These are phyloP conservation scores for Globisporangium solare DNA, from an alignment of 352 stramenopile genomes.

Conservation along the genomic window DNA sequence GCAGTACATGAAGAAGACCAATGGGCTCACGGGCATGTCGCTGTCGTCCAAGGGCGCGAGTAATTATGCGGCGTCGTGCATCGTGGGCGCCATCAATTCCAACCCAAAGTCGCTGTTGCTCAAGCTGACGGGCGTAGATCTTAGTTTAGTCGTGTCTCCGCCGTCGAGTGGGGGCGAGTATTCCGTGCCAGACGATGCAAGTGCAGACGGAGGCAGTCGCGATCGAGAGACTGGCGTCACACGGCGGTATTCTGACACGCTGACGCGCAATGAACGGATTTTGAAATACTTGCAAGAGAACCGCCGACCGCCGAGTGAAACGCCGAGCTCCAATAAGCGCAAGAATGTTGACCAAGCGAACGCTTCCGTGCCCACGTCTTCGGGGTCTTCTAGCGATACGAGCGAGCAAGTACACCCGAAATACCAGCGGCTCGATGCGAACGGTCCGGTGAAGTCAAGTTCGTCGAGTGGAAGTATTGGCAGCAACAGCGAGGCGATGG, in stretches of 20 bases:
- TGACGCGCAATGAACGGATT: conserved; percentile 53
- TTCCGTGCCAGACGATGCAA: background rate
- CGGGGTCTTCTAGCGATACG: conserved; percentile 16
- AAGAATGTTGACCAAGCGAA: conserved; percentile 37
- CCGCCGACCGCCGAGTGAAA: background rate
- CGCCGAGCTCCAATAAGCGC: conserved; percentile 36
- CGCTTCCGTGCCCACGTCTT: conserved; percentile 8
- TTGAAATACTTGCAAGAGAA: conserved; percentile 46
- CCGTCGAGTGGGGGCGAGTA: background rate
- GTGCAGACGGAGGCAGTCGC: conserved; percentile 1
- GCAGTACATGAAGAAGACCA: conserved; percentile 80
- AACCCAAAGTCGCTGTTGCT: conserved; percentile 62
- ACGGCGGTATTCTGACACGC: conserved; percentile 32
- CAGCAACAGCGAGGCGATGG: conserved; percentile 32
- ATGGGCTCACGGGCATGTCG: conserved; percentile 47
- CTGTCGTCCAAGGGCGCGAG: conserved; percentile 61
- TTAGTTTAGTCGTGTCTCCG: conserved; percentile 36
- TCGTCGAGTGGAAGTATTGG: conserved; percentile 45
- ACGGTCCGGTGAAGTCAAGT: conserved; percentile 28
- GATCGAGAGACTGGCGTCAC: conserved; percentile 5
- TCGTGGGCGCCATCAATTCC: conserved; percentile 63
- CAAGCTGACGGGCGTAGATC: conserved; percentile 77
- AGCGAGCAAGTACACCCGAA: conserved; percentile 35
- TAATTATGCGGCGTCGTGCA: conserved; percentile 71
- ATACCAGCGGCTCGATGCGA: conserved; percentile 43